Evolutionary conservation across 2,329 filamentous ascomycete species (phyloP).

Genomic region (Teratosphaeria pseudoeucalypti): DNA sequence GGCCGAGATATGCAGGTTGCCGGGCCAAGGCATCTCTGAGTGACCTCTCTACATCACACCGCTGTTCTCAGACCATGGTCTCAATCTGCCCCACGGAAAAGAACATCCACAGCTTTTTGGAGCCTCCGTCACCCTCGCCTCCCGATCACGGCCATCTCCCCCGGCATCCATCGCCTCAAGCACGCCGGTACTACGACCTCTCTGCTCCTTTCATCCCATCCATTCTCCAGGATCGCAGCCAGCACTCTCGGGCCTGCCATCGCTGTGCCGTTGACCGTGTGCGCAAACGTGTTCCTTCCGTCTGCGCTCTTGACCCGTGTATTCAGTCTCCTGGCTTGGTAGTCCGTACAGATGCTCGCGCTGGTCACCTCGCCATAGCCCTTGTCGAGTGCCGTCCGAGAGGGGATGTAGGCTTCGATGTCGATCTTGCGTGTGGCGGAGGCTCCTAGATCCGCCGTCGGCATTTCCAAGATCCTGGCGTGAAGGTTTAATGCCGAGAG

Average conservation of each 20-base stretch:
- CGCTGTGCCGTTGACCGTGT: slow-evolving; percentile 89
- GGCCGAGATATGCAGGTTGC: background rate
- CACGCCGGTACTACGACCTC: slow-evolving; percentile 68
- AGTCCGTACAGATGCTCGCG: slow-evolving; percentile 86
- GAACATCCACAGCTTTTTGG: background rate
- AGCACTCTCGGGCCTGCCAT: slow-evolving; percentile 82
- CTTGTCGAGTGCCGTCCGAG: slow-evolving; percentile 51
- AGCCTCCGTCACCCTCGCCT: background rate
- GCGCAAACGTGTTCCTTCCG: slow-evolving; percentile 60
- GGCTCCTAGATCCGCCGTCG: slow-evolving; percentile 75
- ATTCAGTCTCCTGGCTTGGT: slow-evolving; percentile 73
- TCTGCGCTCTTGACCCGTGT: slow-evolving; percentile 54
- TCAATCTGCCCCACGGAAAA: background rate
- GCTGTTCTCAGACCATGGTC: background rate
- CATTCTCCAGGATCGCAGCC: slow-evolving; percentile 80
- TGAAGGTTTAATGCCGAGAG: slow-evolving; percentile 65
- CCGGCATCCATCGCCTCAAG: slow-evolving; percentile 67
- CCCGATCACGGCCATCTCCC: slow-evolving; percentile 7
- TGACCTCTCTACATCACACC: background rate
- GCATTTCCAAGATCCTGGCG: slow-evolving; percentile 90
- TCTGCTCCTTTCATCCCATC: slow-evolving; percentile 63
- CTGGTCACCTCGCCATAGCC: slow-evolving; percentile 94
- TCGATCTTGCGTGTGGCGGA: slow-evolving; percentile 80
- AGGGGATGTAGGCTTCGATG: slow-evolving; percentile 91
- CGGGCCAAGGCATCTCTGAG: background rate